Evolutionary conservation across 306 rosid genomes (phyloP).

Genomic region (Glycine soja): DNA sequence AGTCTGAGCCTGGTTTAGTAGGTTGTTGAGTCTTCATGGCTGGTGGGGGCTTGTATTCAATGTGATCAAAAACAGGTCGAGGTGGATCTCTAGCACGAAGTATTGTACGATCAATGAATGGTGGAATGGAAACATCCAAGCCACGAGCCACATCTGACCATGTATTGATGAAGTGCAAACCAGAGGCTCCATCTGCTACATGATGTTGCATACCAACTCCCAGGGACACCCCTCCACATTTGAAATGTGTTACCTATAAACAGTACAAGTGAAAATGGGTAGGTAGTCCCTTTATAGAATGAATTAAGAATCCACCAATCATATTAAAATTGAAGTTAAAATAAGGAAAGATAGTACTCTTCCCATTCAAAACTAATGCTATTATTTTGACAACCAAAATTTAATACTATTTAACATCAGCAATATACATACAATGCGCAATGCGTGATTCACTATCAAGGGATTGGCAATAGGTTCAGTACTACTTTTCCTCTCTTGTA

Average conservation of each 20-base stretch:
- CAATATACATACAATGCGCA: too few species aligned
- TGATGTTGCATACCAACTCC: conserved; percentile 96
- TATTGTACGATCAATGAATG: conserved; percentile 77
- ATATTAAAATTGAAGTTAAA: too few species aligned
- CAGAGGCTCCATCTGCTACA: conserved; percentile 87
- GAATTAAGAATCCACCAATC: too few species aligned
- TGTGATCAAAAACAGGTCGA: conserved; percentile 71
- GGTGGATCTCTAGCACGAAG: conserved; percentile 83
- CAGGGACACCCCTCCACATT: conserved; percentile 94
- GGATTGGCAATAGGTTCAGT: not conserved
- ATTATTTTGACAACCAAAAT: too few species aligned
- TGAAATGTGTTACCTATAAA: conserved; percentile 75
- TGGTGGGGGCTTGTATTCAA: conserved; percentile 86
- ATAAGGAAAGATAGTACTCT: too few species aligned
- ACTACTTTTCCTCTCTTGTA: not conserved
- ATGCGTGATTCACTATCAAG: too few species aligned
- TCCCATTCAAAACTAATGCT: too few species aligned
- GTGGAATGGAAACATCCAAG: conserved; percentile 69
- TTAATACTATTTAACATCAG: too few species aligned
- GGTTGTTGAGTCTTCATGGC: conserved; percentile 51
- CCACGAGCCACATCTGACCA: conserved; percentile 97
- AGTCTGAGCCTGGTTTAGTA: not conserved
- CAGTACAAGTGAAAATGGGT: too few species aligned
- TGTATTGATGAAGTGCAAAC: conserved; percentile 83
- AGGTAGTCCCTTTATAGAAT: too few species aligned